phyloP scores from a whole-genome alignment of 208 protist genomes.

The Acanthamoeba comandoni region DNA sequence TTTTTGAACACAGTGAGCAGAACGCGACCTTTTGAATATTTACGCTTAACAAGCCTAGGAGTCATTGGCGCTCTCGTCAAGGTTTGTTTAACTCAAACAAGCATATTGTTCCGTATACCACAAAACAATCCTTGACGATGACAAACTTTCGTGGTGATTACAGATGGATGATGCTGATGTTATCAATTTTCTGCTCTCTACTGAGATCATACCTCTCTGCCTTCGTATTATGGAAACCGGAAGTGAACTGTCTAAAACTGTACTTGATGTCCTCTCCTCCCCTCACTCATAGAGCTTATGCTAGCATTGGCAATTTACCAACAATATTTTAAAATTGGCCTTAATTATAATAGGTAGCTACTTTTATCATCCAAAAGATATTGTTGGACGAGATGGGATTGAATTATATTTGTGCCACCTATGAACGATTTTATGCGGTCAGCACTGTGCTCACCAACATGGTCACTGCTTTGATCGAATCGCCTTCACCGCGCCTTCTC shows the following conservation, averaged over 20 bases:
- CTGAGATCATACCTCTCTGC: conserved; percentile 99
- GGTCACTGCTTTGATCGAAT: conserved; percentile 91
- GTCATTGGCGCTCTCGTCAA: conserved; percentile 99
- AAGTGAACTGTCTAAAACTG: conserved; percentile 96
- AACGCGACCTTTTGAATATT: conserved; percentile 95
- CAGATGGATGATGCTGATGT: conserved; percentile 92
- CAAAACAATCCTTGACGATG: too few relatives aligned
- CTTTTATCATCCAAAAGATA: conserved; percentile 99
- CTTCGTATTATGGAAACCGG: conserved; percentile 98
- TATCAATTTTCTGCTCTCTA: conserved; percentile 97
- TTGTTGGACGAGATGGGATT: conserved; percentile 96
- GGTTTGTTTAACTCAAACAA: too few relatives aligned
- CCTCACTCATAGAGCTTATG: too few relatives aligned
- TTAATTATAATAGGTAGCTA: conserved; percentile 89
- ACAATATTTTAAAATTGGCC: too few relatives aligned
- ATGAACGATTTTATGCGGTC: conserved; percentile 90
- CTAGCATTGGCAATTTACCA: too few relatives aligned
- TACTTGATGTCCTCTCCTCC: too few relatives aligned
- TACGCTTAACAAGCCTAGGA: conserved; percentile 97
- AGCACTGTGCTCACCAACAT: conserved; percentile 94
- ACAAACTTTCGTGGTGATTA: conserved; percentile 13
- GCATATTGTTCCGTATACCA: too few relatives aligned
- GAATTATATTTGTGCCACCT: conserved; percentile 96
- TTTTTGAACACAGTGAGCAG: conserved; percentile 96
- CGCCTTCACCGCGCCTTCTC: conserved; percentile 94